Conservation (phyloP, 495 filamentous ascomycete genomes). For the Extremus antarcticus region DNA sequence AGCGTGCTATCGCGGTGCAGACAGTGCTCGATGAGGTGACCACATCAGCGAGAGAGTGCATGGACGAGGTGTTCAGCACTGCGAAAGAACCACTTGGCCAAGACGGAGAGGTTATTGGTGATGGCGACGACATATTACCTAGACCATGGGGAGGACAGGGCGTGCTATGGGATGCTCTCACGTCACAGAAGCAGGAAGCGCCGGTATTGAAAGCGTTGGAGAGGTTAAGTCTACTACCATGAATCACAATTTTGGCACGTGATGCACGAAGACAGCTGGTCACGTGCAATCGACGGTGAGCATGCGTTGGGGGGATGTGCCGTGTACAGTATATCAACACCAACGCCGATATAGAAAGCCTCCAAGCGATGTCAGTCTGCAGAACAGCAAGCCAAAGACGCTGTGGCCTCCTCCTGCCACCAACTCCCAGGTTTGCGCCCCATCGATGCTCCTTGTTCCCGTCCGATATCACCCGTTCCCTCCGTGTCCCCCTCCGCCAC, state of each 20-base stretch:
- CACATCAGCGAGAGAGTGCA: constrained; percentile 49
- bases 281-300: too few relatives aligned
- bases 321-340: too few relatives aligned
- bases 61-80: constrained; percentile 53
- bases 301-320: too few relatives aligned
- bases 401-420: neutral
- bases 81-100: constrained; percentile 15
- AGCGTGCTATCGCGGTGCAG: constrained; percentile 71
- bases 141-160: constrained; percentile 29
- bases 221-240: constrained; percentile 20
- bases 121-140: constrained; percentile 25
- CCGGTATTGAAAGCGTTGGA: constrained; percentile 28
- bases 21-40: constrained; percentile 58
- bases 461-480: too few relatives aligned
- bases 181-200: constrained; percentile 18
- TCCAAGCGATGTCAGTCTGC: too few relatives aligned
- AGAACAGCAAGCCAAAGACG: too few relatives aligned
- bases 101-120: constrained; percentile 18
- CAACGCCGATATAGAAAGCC: too few relatives aligned
- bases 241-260: too few relatives aligned
- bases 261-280: too few relatives aligned
- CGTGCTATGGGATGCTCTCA: constrained; percentile 29
- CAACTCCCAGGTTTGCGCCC: neutral
- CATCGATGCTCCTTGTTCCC: neutral
- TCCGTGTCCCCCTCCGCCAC: neutral